Evolutionary conservation across 163 green algal species (phyloP), one percentile per base, ranked within the genome.

Genomic region (Scenedesmus sp.): DNA sequence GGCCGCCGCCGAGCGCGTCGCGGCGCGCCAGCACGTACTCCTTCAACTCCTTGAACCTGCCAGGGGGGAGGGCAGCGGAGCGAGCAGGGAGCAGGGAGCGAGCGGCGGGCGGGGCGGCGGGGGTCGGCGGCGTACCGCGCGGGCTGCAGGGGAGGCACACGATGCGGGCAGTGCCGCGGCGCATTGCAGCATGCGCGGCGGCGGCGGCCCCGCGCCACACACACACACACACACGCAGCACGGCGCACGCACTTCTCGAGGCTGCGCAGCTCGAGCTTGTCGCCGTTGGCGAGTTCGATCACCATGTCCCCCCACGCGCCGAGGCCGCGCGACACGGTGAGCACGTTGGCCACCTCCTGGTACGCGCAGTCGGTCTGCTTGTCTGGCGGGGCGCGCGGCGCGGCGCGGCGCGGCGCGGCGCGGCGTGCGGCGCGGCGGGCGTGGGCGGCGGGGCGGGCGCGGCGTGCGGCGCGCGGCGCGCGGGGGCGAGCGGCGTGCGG

Each of bases 291-390:
- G 34, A 97, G 86, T 65, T 88, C 94, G 31, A 98, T 73, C 47
- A 85, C 91, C 94, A 98, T 97, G 87, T 99, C 95, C 2, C 95
- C 95, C 93, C 94, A 99, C 5, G 88, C 36, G 5, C 95, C 95
- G 14, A 98, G 64, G 13, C 92, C 95, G 15, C 95, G 85, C 1
- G 91, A 90, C 1, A 98, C 87, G 6, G 81, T 90, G 24, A 87
- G 76, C 20, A 98, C 91, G 48, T 95, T 84, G 60, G 82, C 84
- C 26, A 99, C 91, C 79, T 98, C 90, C 63, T 94, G 84, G 79
- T 97, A 97, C 1, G 92, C 87, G 1, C 93, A 89, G 70, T 98
- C 91, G 44, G 92, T 86, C 78, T 94, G 87, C 85, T 97, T 92
- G 45, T 87, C 91, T 95, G 88, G 26, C 6, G 50, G 50, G 7